Percentiles rank a stretch among this genome's conserved stretches.
phyloP scores from a whole-genome alignment of 352 stramenopile species.

The Plasmopara halstedii region DNA sequence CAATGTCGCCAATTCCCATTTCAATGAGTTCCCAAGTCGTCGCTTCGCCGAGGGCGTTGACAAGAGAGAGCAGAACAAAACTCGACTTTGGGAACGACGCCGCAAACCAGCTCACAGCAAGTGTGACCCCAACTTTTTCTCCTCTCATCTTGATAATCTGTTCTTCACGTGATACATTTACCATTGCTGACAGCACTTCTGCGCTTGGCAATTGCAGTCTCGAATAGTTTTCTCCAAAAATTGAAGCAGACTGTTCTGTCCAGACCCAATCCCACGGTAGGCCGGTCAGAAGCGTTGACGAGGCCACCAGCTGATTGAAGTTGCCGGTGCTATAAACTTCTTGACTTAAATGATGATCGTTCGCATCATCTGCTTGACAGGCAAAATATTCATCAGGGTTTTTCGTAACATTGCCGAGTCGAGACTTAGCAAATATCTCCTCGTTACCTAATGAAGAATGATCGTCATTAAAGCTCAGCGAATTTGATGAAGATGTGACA shows the following conservation, averaged over 20 bases:
- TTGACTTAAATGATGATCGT: conserved; percentile 3
- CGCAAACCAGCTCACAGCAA: conserved; percentile 58
- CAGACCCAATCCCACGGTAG: conserved; percentile 55
- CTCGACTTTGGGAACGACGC: conserved; percentile 42
- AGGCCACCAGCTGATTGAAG: conserved; percentile 39
- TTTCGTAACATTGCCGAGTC: neutral
- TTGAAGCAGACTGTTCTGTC: conserved; percentile 32
- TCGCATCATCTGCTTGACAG: neutral
- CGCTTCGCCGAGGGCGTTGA: conserved; percentile 60
- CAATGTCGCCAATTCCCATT: conserved; percentile 33
- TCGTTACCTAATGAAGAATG: conserved; percentile 5
- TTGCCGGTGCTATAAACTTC: neutral
- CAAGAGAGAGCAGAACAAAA: conserved; percentile 55
- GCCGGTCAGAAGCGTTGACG: conserved; percentile 30
- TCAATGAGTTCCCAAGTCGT: conserved; percentile 51
- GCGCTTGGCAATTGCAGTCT: conserved; percentile 22
- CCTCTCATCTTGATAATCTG: conserved; percentile 55
- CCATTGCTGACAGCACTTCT: conserved; percentile 17
- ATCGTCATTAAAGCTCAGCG: conserved; percentile 5
- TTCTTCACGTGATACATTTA: conserved; percentile 28
- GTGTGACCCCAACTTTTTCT: conserved; percentile 45
- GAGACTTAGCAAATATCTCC: neutral
- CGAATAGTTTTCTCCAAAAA: conserved; percentile 23
- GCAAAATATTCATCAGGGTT: neutral
- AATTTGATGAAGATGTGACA: conserved; percentile 8